Evolutionary conservation across 768 basidiomycete genomes (phyloP).

Genomic region (Tubosaeta sp.): DNA sequence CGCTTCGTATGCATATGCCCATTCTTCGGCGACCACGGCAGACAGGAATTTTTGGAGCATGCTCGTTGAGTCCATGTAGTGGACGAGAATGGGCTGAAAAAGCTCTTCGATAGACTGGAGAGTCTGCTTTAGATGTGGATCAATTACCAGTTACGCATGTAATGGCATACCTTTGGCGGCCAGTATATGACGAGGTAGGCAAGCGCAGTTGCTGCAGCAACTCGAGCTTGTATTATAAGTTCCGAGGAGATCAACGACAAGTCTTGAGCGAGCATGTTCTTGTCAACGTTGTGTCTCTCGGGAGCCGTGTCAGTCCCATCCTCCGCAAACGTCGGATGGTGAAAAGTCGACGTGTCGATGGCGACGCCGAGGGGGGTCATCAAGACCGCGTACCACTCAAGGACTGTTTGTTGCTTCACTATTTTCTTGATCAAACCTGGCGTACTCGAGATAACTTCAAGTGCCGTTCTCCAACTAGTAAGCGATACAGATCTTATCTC

Average conservation of each 20-base stretch:
- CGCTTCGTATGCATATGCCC: conserved; percentile 62
- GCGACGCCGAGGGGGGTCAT: conserved; percentile 88
- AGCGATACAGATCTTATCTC: conserved; percentile 79
- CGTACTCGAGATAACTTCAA: conserved; percentile 48
- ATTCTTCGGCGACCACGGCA: conserved; percentile 88
- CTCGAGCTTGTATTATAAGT: conserved; percentile 69
- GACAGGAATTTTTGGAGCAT: conserved; percentile 88
- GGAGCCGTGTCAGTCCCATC: conserved; percentile 41
- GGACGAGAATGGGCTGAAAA: conserved; percentile 70
- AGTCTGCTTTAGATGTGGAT: neutral
- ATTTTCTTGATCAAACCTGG: conserved; percentile 49
- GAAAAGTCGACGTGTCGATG: conserved; percentile 67
- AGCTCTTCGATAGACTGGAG: conserved; percentile 50
- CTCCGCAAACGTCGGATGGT: conserved; percentile 50
- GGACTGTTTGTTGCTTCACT: conserved; percentile 54
- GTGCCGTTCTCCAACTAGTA: conserved; percentile 67
- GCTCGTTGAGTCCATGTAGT: conserved; percentile 83
- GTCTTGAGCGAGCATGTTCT: conserved; percentile 91
- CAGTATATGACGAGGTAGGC: conserved; percentile 66
- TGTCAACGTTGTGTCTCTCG: conserved; percentile 92
- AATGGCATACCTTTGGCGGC: conserved; percentile 49
- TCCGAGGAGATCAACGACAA: conserved; percentile 76
- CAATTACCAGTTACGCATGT: neutral
- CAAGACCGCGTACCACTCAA: conserved; percentile 83
- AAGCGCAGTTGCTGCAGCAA: conserved; percentile 74